A percentile compares a stretch with the other conserved stretches of the same genome.
Conservation (phyloP, 1,139 yeast species). For the Neolecta irregularis region DNA sequence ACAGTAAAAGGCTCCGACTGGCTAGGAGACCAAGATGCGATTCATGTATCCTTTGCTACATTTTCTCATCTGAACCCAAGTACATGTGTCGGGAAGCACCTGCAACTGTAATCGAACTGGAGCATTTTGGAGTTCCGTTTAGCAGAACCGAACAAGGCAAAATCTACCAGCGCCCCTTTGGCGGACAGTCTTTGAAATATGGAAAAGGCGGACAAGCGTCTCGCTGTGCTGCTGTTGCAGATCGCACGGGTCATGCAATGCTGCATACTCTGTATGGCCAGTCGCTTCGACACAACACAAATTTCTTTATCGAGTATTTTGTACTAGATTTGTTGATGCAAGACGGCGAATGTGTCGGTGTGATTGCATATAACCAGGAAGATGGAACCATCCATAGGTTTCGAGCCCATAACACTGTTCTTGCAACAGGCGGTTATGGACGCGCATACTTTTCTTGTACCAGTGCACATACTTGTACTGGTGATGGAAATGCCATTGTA, state of each 20-base stretch:
- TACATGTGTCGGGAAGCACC: constrained; percentile 99
- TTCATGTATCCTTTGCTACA: too few relatives aligned
- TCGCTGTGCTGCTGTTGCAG: constrained; percentile 98
- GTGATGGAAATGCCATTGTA: constrained; percentile 98
- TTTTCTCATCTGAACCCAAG: too few relatives aligned
- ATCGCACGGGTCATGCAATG: constrained; percentile 96
- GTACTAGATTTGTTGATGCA: constrained; percentile 91
- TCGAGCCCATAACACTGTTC: constrained; percentile 88
- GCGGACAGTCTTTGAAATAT: constrained; percentile 89
- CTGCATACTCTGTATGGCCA: constrained; percentile 94
- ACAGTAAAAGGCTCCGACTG: constrained; percentile 99
- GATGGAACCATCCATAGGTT: constrained; percentile 97
- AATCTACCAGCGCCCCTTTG: constrained; percentile 96
- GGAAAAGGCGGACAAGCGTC: constrained; percentile 99
- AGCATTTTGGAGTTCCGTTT: constrained; percentile 96
- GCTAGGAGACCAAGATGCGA: constrained; percentile 99
- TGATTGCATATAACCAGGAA: constrained; percentile 93
- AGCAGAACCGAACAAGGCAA: constrained; percentile 94
- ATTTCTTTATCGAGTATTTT: constrained; percentile 93
- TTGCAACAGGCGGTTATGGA: constrained; percentile 98
- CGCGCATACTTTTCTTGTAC: constrained; percentile 98
- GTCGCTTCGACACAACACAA: constrained; percentile 90
- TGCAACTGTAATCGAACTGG: constrained; percentile 84
- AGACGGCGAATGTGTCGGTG: constrained; percentile 93
- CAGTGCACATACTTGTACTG: constrained; percentile 98